A percentile compares a stretch with the other conserved stretches of the same genome.
phyloP scores from a whole-genome alignment of 2,329 filamentous ascomycete species.

The Rutstroemia sp. region DNA sequence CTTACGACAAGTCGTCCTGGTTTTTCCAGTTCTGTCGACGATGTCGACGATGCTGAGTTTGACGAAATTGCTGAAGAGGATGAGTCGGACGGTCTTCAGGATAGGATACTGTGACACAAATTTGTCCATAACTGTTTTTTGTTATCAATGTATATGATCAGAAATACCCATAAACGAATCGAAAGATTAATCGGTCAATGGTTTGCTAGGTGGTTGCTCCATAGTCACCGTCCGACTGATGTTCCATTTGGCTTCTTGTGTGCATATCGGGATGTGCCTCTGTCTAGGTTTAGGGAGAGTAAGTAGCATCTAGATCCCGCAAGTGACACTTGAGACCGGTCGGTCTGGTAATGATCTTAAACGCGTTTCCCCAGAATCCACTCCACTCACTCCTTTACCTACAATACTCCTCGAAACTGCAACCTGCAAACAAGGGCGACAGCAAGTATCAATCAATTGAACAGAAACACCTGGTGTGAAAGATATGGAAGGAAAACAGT shows the following conservation, averaged over 20 bases:
- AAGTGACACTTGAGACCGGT: too few species aligned
- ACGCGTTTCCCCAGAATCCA: too few species aligned
- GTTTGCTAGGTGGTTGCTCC: background rate
- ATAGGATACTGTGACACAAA: conserved; percentile 19
- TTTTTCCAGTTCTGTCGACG: background rate
- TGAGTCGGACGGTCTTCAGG: conserved; percentile 13
- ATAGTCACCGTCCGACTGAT: background rate
- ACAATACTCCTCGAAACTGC: too few species aligned
- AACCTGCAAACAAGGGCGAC: too few species aligned
- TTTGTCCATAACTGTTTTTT: background rate
- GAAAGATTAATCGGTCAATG: background rate
- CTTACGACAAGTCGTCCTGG: conserved; percentile 17
- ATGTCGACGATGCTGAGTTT: background rate
- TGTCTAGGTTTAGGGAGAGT: too few species aligned
- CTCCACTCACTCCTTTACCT: too few species aligned
- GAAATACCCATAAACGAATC: background rate
- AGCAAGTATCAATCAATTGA: too few species aligned
- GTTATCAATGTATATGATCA: background rate
- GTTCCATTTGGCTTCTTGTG: background rate
- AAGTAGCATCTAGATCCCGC: too few species aligned
- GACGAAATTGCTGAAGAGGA: background rate
- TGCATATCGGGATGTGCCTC: background rate
- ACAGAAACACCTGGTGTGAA: background rate
- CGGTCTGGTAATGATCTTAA: too few species aligned
- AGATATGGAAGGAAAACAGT: background rate